These are phyloP conservation scores for Penicillium odoratum DNA, from an alignment of 495 filamentous ascomycete genomes.

Conservation along the genomic window DNA sequence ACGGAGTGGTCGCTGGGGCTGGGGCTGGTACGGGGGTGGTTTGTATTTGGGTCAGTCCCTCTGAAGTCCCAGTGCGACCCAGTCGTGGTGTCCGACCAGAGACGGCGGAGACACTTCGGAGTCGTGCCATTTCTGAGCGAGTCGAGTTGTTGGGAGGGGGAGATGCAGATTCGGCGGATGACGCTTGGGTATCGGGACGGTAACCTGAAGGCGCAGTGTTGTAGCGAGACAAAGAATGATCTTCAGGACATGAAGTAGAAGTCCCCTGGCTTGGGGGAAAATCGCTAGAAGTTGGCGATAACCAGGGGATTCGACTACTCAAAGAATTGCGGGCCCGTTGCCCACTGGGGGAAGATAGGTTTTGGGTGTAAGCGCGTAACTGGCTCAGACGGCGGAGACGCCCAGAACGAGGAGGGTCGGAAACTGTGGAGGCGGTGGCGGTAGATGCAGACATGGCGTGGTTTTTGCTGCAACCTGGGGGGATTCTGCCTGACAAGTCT, in stretches of 20 bases:
- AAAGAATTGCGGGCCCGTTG: slow-evolving; percentile 35
- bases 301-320: slow-evolving; percentile 39
- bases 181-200: slow-evolving; percentile 27
- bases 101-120: slow-evolving; percentile 31
- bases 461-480: background rate
- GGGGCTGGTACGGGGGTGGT: background rate
- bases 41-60: slow-evolving; percentile 10
- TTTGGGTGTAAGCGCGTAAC: slow-evolving; percentile 70
- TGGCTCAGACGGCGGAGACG: slow-evolving; percentile 72
- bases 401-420: slow-evolving; percentile 50
- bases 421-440: slow-evolving; percentile 43
- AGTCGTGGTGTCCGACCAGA: slow-evolving; percentile 30
- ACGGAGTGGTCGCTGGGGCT: background rate
- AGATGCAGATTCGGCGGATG: slow-evolving; percentile 33
- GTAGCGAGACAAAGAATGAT: slow-evolving; percentile 37
- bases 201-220: slow-evolving; percentile 35
- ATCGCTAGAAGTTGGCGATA: slow-evolving; percentile 32
- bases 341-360: slow-evolving; percentile 39
- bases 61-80: slow-evolving; percentile 28
- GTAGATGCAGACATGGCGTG: slow-evolving; percentile 36
- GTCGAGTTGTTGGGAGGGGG: slow-evolving; percentile 30
- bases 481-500: background rate
- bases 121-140: slow-evolving; percentile 34
- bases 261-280: slow-evolving; percentile 28
- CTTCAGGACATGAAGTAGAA: slow-evolving; percentile 37